phyloP scores from a whole-genome alignment of 306 rosid genomes.

The Vachellia collinsii region DNA sequence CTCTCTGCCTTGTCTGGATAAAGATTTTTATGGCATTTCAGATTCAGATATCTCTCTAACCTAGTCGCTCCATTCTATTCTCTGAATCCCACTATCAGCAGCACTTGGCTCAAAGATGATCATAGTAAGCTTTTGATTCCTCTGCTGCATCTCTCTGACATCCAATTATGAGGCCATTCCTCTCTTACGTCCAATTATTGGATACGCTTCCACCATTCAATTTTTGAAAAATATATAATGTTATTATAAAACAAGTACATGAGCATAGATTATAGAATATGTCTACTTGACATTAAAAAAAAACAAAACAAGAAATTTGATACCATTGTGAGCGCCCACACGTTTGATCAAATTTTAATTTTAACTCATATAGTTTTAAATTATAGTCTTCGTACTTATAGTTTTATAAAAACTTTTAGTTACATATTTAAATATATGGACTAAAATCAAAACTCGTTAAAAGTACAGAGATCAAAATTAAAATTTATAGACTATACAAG shows the following conservation, averaged over 20 bases:
- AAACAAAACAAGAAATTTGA: too few species aligned
- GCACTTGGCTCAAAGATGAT: background rate
- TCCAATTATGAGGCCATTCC: slow-evolving; percentile 7
- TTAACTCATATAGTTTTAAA: too few species aligned
- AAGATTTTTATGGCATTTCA: background rate
- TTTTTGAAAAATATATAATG: background rate
- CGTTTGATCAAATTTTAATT: too few species aligned
- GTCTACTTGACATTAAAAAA: too few species aligned
- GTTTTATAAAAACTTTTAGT: too few species aligned
- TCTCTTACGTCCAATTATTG: background rate
- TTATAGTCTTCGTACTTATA: too few species aligned
- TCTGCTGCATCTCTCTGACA: slow-evolving; percentile 1
- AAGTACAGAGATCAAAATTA: too few species aligned
- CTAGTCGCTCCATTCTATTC: background rate
- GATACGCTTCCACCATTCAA: background rate
- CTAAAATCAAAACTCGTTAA: too few species aligned
- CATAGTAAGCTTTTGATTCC: background rate
- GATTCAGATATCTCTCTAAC: background rate
- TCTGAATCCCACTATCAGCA: slow-evolving; percentile 11
- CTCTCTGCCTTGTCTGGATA: background rate
- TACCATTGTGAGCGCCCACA: too few species aligned
- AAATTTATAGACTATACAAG: too few species aligned
- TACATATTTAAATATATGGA: too few species aligned
- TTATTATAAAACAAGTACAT: background rate
- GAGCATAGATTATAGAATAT: background rate